Evolutionary conservation across 1,139 yeast genomes (phyloP), one percentile per base, ranked within the genome.

Genomic region (Candida albicans): DNA sequence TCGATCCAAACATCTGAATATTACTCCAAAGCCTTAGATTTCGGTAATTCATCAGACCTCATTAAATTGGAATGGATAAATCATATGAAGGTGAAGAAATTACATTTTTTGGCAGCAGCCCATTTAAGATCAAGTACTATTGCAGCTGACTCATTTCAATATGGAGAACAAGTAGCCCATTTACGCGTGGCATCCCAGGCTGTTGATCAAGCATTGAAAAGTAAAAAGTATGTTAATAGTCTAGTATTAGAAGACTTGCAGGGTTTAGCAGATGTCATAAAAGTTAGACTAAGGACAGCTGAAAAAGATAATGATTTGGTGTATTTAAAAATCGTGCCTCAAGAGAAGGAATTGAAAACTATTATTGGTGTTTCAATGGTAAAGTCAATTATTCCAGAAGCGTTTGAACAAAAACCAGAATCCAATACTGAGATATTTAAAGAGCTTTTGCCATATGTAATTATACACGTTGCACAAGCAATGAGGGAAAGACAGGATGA

Each of bases 221-320:
- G 66, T 44, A 59, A 71, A 38, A 70, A 70, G 44, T 76, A 77
- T 49, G 82, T 81, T 2, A 59, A 62, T 13, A 49, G 61, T 5
- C 52, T 62, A 11, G 79, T 77, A 1, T 59, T 80, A 3, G 73
- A 67, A 13, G 87, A 81, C 50, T 59, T 79, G 7, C 59, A 62
- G 22, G 81, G 82, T 0, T 72, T 85, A 15, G 52, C 61, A 2
- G 61, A 60, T 2, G 72, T 74, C 5, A 70, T 87, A 0, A 57
- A 63, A 4, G 70, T 70, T 1, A 68, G 75, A 1, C 59, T 84
- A n/a, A 63, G 68, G 12, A 67, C 76, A 1, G 81, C 91, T 0
- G 90, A 86, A 52, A 77, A 82, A 53, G 96, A 90, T 52, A 90
- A 90, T 57, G 93, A 88, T 56, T 69, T 89, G 54, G 82, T 90